A percentile compares a stretch with the other conserved stretches of the same genome.
These are phyloP conservation scores for Dryas drummondii DNA, from an alignment of 306 rosid species.

Conservation along the genomic window DNA sequence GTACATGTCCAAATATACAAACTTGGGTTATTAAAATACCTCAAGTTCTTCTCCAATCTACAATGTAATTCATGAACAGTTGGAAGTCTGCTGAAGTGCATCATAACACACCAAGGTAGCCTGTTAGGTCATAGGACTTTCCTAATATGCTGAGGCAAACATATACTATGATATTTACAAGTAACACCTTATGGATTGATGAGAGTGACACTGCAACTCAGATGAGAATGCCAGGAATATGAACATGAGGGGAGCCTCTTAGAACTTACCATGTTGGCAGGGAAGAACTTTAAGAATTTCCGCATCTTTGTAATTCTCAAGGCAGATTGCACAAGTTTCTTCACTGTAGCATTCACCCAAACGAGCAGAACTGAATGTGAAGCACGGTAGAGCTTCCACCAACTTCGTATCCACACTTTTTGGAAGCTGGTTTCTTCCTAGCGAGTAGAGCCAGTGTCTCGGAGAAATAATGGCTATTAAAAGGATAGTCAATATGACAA, in stretches of 20 bases:
- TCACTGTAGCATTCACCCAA: conserved; percentile 20
- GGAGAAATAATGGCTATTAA: conserved; percentile 28
- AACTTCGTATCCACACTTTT: conserved; percentile 31
- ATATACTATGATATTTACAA: neutral
- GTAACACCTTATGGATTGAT: neutral
- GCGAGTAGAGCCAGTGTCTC: conserved; percentile 26
- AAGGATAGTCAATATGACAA: conserved; percentile 31
- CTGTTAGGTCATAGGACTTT: neutral
- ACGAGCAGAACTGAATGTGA: conserved; percentile 25
- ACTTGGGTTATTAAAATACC: neutral
- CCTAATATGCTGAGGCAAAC: neutral
- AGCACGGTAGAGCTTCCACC: conserved; percentile 40
- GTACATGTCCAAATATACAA: neutral
- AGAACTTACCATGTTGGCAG: conserved; percentile 37
- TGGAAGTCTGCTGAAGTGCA: neutral
- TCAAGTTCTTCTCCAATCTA: neutral
- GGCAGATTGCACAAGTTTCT: conserved; percentile 50
- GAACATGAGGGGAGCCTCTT: neutral
- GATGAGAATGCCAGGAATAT: conserved; percentile 2
- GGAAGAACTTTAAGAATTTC: conserved; percentile 44
- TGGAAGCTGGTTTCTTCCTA: conserved; percentile 21
- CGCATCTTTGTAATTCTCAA: conserved; percentile 43
- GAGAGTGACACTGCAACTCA: neutral
- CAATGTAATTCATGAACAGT: neutral
- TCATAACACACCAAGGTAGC: neutral